phyloP scores from a whole-genome alignment of 345 rosid species.

The Dipteronia dyeriana region DNA sequence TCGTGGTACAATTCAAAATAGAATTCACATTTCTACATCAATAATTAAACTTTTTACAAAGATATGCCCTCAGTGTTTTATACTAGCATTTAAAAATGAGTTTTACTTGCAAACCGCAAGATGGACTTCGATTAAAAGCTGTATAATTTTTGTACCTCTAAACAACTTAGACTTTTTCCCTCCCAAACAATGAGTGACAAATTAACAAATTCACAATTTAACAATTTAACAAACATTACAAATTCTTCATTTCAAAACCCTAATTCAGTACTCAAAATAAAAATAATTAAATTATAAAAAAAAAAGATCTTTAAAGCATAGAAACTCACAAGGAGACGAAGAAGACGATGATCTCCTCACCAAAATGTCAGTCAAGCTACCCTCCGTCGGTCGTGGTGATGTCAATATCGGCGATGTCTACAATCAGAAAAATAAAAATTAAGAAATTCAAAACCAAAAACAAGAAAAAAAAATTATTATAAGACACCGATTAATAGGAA shows the following conservation, averaged over 20 bases:
- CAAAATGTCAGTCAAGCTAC: constrained; percentile 93
- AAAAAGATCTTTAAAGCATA: not conserved
- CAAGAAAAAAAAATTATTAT: not conserved
- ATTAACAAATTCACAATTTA: not conserved
- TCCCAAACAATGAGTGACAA: not conserved
- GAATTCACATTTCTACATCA: not conserved
- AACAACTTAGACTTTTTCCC: not conserved
- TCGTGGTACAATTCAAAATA: not conserved
- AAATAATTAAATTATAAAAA: not conserved
- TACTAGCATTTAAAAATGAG: not conserved
- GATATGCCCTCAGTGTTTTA: not conserved
- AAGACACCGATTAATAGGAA: not conserved
- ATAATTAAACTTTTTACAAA: not conserved
- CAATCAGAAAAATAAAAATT: constrained; percentile 4
- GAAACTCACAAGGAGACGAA: constrained; percentile 54
- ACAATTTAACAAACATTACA: not conserved
- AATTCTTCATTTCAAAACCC: constrained; percentile 2
- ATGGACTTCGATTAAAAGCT: not conserved
- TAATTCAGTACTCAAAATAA: not conserved
- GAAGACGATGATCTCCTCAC: constrained; percentile 69
- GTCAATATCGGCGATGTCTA: constrained; percentile 81
- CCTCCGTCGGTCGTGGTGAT: constrained; percentile 64
- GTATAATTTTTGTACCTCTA: not conserved
- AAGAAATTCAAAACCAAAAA: not conserved
- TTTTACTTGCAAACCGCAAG: not conserved